Base-by-base conservation (phyloP, 2,329 filamentous ascomycete species). In the Blumeria hordei region DNA sequence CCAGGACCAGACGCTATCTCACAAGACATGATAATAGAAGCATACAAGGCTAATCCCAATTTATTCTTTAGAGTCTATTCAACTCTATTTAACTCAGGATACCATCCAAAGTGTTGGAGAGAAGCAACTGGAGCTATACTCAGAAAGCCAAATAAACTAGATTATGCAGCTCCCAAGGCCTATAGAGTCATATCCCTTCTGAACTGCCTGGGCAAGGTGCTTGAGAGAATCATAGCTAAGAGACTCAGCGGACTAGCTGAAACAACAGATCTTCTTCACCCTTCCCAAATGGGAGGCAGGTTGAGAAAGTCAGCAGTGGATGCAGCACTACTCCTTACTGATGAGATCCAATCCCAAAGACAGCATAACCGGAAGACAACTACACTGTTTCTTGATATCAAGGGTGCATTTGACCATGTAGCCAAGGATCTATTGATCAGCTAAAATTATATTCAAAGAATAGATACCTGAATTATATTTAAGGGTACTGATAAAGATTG, bases 101-200 rank as follows among this genome's bases (percentile, higher is more conserved):
- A 55, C 35, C 43, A 55, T 14, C 43, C 43, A 7, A 36, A 4
- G 21, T 49, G 32, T 33, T 55, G 43, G 53, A 55, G 18, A 47
- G 12, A 55, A 49, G 53, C 53, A 34, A 55, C 16, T 34, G 53
- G 43, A n/a, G 39, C 37, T 14, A 55, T 55, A 10, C 41, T 55
- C 18, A 32, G 33, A 10, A 55, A 55, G 39, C 39, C 28, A 8
- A 2, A 10, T 7, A 55, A 47, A 6, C 44, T 28, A 28, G 44
- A 47, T 28, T 47, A 47, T 28, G 8, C 44, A 10, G 18, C 21
- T 8, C 53, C 53, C 2, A 50, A 49, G 32, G 53, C 53, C 2
- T 55, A 49, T 0, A 45, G 35, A 37, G 41, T 55, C 18, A 55
- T 55, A 3, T 55, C 53, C 3, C 18, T 55, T 9, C 53, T 47